Base-by-base conservation (phyloP, 2,329 filamentous ascomycete genomes). In the Ascochyta rabiei region DNA sequence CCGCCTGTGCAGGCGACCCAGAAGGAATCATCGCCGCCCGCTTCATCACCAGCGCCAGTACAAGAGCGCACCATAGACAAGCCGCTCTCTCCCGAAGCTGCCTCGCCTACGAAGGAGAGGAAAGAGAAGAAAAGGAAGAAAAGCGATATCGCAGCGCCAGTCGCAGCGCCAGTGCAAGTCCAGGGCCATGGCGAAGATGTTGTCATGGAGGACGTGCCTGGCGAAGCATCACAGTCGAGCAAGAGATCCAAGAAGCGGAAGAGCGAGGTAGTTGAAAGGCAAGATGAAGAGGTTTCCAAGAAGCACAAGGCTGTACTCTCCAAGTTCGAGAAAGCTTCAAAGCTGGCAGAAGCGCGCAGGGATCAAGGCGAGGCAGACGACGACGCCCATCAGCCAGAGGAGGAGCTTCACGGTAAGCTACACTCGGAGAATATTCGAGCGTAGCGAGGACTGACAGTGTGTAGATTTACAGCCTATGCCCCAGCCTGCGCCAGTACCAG, bases 381-480 rank as follows among this genome's bases (percentile, higher is more conserved):
- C n/a, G 58, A 65, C 12, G 81, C 85, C 65, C 26, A 47, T 35
- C 53, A 63, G 31, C 62, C 64, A 19, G 53, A 66, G 28, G 66
- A 66, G 26, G 82, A 87, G 66, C 71, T 87, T 3, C 87, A 92
- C 48, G 72, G 72, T 72, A 66, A 43, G 59, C 12, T 28, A 15
- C 9, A 33, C 13, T 15, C 28, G 19, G 6, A 16, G 12, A 2
- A n/a, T 24, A 3, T 10, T n/a, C 13, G 16, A 8, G 4, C n/a
- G 10, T 6, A 9, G 3, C 7, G 13, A 34, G 2, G 16, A 19
- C 33, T 57, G 50, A 44, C 26, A 24, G 24, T 34, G 13, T 30
- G 46, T 26, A 71, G 91, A 90, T 19, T 80, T 98, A 0, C 86
- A 89, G 51, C 92, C 91, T 6, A 80, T 96, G 18, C 92, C 92